Evolutionary conservation across 2,329 filamentous ascomycete genomes (phyloP).

Genomic region (Polychaeton citri): DNA sequence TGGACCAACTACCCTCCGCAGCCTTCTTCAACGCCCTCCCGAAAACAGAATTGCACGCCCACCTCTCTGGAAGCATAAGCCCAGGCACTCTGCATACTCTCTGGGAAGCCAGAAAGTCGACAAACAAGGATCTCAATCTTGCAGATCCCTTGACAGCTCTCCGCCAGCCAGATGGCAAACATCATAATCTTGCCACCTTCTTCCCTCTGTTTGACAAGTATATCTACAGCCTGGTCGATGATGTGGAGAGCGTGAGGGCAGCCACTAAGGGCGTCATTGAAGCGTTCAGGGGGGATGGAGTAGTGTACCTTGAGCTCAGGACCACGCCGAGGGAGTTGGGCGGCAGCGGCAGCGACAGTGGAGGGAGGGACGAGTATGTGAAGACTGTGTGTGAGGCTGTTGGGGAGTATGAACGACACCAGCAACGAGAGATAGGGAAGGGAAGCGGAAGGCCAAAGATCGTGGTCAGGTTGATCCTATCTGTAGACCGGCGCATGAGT

Average conservation of each 20-base stretch:
- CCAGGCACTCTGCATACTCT: constrained; percentile 60
- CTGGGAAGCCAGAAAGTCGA: constrained; percentile 48
- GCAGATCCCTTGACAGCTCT: constrained; percentile 58
- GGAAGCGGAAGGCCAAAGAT: too few species aligned
- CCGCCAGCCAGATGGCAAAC: constrained; percentile 43
- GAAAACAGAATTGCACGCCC: too few species aligned
- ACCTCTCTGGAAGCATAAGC: constrained; percentile 67
- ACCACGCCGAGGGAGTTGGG: constrained; percentile 60
- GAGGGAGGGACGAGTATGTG: constrained; percentile 53
- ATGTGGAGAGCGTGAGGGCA: constrained; percentile 37
- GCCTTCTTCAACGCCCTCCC: too few species aligned
- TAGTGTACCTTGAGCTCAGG: constrained; percentile 65
- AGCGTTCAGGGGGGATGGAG: constrained; percentile 57
- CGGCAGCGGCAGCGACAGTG: constrained; percentile 39
- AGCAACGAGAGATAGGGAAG: too few species aligned
- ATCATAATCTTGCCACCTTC: constrained; percentile 40
- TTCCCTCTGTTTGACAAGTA: constrained; percentile 67
- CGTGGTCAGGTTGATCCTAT: constrained; percentile 56
- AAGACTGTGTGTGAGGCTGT: too few species aligned
- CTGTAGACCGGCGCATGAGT: constrained; percentile 55
- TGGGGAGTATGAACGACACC: too few species aligned
- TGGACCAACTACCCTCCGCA: too few species aligned
- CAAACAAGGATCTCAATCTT: constrained; percentile 39
- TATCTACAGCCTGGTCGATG: constrained; percentile 63
- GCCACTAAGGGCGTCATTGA: constrained; percentile 52